Evolutionary conservation across 768 basidiomycete genomes (phyloP), one percentile per base, ranked within the genome.

Genomic region (Trametes maxima): DNA sequence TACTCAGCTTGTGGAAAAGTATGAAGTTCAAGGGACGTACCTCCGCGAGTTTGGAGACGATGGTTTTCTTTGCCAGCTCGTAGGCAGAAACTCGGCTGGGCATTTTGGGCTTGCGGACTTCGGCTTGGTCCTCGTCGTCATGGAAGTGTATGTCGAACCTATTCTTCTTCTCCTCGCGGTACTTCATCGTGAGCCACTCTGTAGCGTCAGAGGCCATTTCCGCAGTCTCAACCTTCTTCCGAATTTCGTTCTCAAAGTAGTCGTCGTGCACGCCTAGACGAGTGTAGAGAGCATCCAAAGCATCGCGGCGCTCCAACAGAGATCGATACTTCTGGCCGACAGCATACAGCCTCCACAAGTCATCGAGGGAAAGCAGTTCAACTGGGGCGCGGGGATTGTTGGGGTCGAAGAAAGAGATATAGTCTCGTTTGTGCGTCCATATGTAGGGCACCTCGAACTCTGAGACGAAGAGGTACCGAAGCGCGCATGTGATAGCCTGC

Each of bases 401-500:
- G 48, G 85, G 79, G 68, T 94, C 90, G 73, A 91, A 92, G 72
- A 90, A 85, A 47, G 87, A 86, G 68, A 98, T 89, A 69, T 92
- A 89, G 72, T 99, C 97, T 39, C 92, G 84, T 68, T 92, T 92
- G 79, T 98, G 94, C 17, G 87, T 85, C 90, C 91, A 97, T 63
- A 98, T 87, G 75, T 94, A 95, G 0, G 97, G 94, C 7, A 98
- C 95, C 73, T 99, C 97, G 65, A 91, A 89, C 67, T 92, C 86
- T 44, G 94, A 86, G 51, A 93, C 75, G 74, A 98, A 95, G 56
- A 98, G 80, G 71, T 86, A 92, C 36, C 86, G 82, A 37, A 99
- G 80, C 48, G 89, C 86, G 65, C 81, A 84, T 1, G 88, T 85
- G 60, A 98, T 91, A 3, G 95, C 92, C 62, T 84, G 75, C 58